Conservation (phyloP, 2,329 filamentous ascomycete genomes). For the Endoconidiophora polonica region DNA sequence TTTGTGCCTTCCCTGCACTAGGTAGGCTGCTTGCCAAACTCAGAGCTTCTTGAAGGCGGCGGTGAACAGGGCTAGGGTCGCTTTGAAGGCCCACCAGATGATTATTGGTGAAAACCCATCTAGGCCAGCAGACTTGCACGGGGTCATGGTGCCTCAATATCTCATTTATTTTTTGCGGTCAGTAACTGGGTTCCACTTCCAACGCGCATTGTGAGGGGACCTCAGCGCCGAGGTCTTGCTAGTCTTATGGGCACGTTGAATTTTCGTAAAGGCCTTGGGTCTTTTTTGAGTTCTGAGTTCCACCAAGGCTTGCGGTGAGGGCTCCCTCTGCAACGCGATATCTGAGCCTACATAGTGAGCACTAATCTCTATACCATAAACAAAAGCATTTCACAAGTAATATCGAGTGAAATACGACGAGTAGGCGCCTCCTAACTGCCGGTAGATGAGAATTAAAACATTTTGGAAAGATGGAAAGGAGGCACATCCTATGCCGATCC, state of each 20-base stretch:
- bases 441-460: too few relatives aligned
- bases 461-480: too few relatives aligned
- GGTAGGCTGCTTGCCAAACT: neutral
- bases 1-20: neutral
- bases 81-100: neutral
- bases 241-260: too few relatives aligned
- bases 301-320: neutral
- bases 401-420: too few relatives aligned
- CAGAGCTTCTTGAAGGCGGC: neutral
- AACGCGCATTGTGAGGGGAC: neutral
- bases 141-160: neutral
- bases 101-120: neutral
- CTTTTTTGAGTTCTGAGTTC: neutral
- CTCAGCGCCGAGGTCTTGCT: too few relatives aligned
- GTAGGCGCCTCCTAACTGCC: too few relatives aligned
- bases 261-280: too few relatives aligned
- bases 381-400: too few relatives aligned
- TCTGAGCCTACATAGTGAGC: neutral
- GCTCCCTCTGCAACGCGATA: neutral
- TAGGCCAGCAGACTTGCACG: neutral
- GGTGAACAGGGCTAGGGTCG: neutral
- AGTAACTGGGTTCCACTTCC: neutral
- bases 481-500: too few relatives aligned
- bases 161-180: neutral
- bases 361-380: too few relatives aligned